Conservation (phyloP, 768 basidiomycete genomes). For the Leccinum subgranulosum region DNA sequence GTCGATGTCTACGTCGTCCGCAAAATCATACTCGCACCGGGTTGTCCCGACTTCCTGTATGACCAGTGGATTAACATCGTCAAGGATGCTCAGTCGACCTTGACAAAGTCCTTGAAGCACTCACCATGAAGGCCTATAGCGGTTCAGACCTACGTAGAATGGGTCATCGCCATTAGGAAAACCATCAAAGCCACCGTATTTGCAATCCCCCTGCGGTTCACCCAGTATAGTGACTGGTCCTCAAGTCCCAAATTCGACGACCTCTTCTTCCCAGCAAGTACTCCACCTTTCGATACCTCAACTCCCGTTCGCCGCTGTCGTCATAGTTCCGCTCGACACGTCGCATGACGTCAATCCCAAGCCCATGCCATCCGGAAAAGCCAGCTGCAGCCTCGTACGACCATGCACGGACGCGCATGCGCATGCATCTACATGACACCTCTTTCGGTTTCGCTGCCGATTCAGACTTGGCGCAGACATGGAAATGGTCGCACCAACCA, state of each 20-base stretch:
- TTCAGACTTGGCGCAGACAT: neutral
- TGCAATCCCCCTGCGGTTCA: neutral
- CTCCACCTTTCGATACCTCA: neutral
- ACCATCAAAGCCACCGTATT: neutral
- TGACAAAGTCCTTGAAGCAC: neutral
- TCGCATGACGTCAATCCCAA: slow-evolving; percentile 13
- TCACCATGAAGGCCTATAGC: neutral
- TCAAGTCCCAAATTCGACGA: slow-evolving; percentile 4
- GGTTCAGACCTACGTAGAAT: neutral
- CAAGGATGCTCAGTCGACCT: neutral
- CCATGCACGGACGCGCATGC: slow-evolving; percentile 1
- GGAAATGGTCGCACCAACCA: neutral
- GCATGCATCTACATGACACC: neutral
- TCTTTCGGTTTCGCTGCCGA: neutral
- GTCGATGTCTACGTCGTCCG: neutral
- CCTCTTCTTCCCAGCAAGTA: neutral
- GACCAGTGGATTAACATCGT: neutral
- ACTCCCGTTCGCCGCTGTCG: neutral
- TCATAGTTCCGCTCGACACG: neutral
- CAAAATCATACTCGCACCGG: neutral
- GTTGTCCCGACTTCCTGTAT: neutral
- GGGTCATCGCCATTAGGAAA: neutral
- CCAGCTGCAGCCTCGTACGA: slow-evolving; percentile 28
- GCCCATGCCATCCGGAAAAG: slow-evolving; percentile 29
- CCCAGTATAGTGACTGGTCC: neutral